Evolutionary conservation across 2,329 filamentous ascomycete genomes (phyloP), one percentile per base, ranked within the genome.

Genomic region (Amauroascus verrucosus): DNA sequence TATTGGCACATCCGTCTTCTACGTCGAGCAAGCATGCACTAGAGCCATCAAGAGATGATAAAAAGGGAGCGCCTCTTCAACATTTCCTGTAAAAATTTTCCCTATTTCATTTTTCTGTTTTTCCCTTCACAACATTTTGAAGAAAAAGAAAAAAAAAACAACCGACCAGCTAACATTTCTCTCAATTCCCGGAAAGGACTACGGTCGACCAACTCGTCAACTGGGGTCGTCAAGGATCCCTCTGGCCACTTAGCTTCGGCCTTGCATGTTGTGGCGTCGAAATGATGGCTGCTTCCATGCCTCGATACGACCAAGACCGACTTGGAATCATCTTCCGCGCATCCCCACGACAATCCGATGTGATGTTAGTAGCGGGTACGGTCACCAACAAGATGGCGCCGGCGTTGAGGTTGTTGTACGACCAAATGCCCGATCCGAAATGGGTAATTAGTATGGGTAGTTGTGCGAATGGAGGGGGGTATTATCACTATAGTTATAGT

Each of bases 371-470:
- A 20, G 88, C 89, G 24, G 89, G 89, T 56, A 95, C 89, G 28
- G 79, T 95, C 57, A 94, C 88, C 62, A 95, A 95, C 78, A 95
- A 95, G 77, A 95, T 95, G 89, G 88, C 88, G 0, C 88, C 89
- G 1, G 89, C 89, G 32, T 75, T 95, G 65, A 79, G 89, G 70
- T 87, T 93, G 73, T 85, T 94, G 57, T 95, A 95, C 74, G 89
- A 95, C 70, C 89, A 95, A 76, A 95, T 95, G 88, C 88, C 88
- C 28, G 88, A 95, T 30, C 88, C 88, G 16, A 79, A 85, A 65
- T 95, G 88, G 88, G 88, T 91, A 20, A 79, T 85, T 64, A 86
- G 82, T 62, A 91, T 91, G 86, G 86, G 86, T 11, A 86, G 82
- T 64, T 91, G 86, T 69, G 86, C 86, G 56, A 90, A 90, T 70